These are phyloP conservation scores for Hypomontagnella monticulosa DNA, from an alignment of 495 filamentous ascomycete species.

Conservation along the genomic window DNA sequence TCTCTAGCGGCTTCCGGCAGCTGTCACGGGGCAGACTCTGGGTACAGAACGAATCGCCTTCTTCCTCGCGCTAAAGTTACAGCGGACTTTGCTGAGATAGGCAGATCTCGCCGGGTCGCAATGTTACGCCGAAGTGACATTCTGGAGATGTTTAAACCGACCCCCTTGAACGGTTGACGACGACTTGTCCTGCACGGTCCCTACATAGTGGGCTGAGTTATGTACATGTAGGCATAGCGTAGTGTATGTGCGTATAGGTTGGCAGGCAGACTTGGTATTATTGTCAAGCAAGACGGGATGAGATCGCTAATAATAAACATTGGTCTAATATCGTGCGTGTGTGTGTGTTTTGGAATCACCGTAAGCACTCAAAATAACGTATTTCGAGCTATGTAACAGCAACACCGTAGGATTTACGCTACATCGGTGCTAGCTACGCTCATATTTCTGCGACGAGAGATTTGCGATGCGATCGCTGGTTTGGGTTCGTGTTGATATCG, in stretches of 20 bases:
- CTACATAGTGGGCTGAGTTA: constrained; percentile 17
- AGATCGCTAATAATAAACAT: constrained; percentile 39
- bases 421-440: constrained; percentile 17
- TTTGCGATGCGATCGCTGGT: constrained; percentile 27
- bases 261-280: no score
- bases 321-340: constrained; percentile 2
- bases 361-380: constrained; percentile 42
- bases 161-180: constrained; percentile 28
- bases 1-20: constrained; percentile 45
- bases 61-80: constrained; percentile 32
- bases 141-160: constrained; percentile 34
- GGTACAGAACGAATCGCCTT: constrained; percentile 36
- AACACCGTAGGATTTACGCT: constrained; percentile 34
- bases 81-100: constrained; percentile 40
- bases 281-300: neutral
- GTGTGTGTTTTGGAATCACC: constrained; percentile 24
- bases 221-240: constrained; percentile 3
- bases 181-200: constrained; percentile 5
- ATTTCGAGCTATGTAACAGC: constrained; percentile 27
- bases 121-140: constrained; percentile 41
- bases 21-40: constrained; percentile 41
- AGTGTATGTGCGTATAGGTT: constrained; percentile 1
- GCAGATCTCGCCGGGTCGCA: constrained; percentile 41
- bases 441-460: constrained; percentile 35
- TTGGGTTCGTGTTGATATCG: neutral